These are phyloP conservation scores for Trichosporon sp. DNA, from an alignment of 1,284 basidiomycete genomes.

Conservation along the genomic window DNA sequence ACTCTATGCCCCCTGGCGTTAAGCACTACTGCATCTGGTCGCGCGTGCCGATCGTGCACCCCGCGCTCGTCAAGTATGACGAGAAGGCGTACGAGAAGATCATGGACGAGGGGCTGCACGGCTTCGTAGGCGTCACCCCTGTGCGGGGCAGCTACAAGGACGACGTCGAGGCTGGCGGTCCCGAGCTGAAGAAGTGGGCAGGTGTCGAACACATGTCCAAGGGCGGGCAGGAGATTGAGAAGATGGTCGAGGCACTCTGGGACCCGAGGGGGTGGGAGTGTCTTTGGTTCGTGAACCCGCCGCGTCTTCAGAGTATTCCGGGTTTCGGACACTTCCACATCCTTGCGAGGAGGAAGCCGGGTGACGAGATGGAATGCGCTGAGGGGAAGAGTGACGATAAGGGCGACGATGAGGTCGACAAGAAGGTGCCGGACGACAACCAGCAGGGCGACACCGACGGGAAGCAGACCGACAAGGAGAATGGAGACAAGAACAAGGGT, in stretches of 20 bases:
- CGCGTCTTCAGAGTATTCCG: constrained; percentile 50
- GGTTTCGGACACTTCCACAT: constrained; percentile 56
- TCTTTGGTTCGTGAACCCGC: constrained; percentile 50
- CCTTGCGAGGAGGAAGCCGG: constrained; percentile 53
- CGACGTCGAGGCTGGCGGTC: constrained; percentile 41
- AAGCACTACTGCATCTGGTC: constrained; percentile 54
- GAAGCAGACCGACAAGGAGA: neutral
- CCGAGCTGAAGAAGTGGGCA: constrained; percentile 44
- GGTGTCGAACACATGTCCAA: constrained; percentile 40
- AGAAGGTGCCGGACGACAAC: constrained; percentile 5
- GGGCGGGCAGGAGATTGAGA: constrained; percentile 50
- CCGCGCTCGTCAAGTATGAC: constrained; percentile 47
- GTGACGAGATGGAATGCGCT: constrained; percentile 48
- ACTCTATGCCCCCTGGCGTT: constrained; percentile 50
- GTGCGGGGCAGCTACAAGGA: constrained; percentile 41
- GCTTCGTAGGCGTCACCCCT: constrained; percentile 52
- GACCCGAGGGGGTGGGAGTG: constrained; percentile 54
- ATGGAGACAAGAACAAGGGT: neutral
- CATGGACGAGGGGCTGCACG: constrained; percentile 48
- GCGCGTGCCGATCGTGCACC: constrained; percentile 53
- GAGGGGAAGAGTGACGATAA: constrained; percentile 6
- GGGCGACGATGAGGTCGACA: constrained; percentile 4
- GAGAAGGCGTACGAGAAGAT: constrained; percentile 43
- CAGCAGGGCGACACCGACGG: constrained; percentile 9
- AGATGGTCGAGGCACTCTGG: constrained; percentile 54